Evolutionary conservation across 116 monocot species (phyloP).

Genomic region (Posidonia oceanica): DNA sequence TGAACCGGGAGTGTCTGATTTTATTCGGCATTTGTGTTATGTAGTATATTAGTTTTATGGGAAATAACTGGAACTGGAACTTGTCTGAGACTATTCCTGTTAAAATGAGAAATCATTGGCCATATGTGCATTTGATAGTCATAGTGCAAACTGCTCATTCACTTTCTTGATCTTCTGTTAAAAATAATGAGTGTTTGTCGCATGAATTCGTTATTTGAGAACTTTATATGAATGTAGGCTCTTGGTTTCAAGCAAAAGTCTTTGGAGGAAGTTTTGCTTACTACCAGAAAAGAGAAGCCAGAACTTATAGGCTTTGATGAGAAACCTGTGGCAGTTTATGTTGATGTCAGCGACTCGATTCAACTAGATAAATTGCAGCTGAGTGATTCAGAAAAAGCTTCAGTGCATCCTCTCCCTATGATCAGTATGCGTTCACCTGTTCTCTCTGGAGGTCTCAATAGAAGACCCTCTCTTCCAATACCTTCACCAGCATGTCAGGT

Average conservation of each 20-base stretch:
- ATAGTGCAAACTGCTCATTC: background rate
- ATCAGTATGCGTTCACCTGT: background rate
- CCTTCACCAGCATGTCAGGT: too few species aligned
- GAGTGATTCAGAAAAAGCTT: slow-evolving; percentile 3
- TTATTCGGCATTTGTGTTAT: too few species aligned
- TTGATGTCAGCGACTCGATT: slow-evolving; percentile 13
- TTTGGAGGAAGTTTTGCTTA: slow-evolving; percentile 43
- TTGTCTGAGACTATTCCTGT: too few species aligned
- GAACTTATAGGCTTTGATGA: slow-evolving; percentile 86
- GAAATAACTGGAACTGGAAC: too few species aligned
- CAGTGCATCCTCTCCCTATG: background rate
- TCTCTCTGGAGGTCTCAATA: background rate
- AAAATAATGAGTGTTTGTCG: background rate
- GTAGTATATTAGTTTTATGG: too few species aligned
- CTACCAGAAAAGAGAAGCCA: slow-evolving; percentile 34
- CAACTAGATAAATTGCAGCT: slow-evolving; percentile 14
- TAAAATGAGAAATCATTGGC: too few species aligned
- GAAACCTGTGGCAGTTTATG: slow-evolving; percentile 24
- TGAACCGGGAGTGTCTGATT: too few species aligned
- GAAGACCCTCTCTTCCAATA: too few species aligned
- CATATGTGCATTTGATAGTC: background rate
- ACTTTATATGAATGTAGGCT: slow-evolving; percentile 23
- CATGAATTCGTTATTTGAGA: background rate
- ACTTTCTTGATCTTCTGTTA: background rate
- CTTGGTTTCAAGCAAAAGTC: slow-evolving; percentile 63